Base-by-base conservation (phyloP, 2,329 filamentous ascomycete genomes). In the Cladosporium sp. region DNA sequence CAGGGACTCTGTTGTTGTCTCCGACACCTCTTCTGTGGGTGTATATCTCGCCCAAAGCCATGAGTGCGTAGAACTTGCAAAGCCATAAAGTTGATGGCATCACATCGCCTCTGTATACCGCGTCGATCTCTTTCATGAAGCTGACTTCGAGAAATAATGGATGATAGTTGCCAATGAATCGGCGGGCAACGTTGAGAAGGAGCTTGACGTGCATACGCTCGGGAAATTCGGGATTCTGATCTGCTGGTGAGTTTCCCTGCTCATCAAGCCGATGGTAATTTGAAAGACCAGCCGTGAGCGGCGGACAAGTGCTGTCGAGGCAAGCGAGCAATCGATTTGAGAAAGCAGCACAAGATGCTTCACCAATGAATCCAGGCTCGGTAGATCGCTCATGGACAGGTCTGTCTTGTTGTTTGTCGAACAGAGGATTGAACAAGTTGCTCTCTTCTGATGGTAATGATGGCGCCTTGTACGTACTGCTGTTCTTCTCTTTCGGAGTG, bases 41-140 rank as follows among this genome's bases (percentile, higher is more conserved):
- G 28, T 80, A 80, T 37, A 78, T 71, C 60, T 80, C 77, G 0
- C 78, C 78, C 3, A 81, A 69, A 0, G 78, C 78, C 60, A 80
- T 77, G 0, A 80, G 45, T 0, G 75, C 76, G 66, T 75, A 78
- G 0, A 80, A 60, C 57, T 80, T 80, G 60, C 75, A 76, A 8
- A 70, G 72, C 1, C 72, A 62, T 0, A 77, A 58, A 0, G 68
- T 64, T 25, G 74, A 72, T 3, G 68, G 68, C 5, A 69, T 69
- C 6, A 69, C 64, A 3, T 69, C 67, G 17, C 72, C 71, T 52
- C 70, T 65, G 17, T 78, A 74, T 0, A 71, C 70, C 22, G 73
- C 70, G 49, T 79, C 75, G 0, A 80, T 61, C 0, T 68, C 67
- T 2, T 72, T 70, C 1, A 75, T 63, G 12, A 78, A 73, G 3